Evolutionary conservation across 495 filamentous ascomycete genomes (phyloP).

Genomic region (Saxispiralis lemnorum): DNA sequence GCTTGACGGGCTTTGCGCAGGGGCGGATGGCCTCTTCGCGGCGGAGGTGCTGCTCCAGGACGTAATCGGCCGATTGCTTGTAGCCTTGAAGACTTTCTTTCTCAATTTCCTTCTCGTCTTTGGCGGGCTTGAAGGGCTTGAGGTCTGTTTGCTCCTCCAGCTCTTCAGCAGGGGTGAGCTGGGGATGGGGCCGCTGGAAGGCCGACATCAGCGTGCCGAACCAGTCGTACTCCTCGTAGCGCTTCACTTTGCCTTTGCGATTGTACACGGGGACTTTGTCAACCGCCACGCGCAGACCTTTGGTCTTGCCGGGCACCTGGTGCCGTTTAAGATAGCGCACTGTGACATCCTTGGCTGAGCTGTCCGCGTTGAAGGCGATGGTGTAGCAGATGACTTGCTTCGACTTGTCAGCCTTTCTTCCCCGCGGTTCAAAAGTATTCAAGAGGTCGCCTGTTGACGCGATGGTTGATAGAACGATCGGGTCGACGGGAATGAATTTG

Average conservation of each 20-base stretch:
- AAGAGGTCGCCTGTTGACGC: constrained; percentile 51
- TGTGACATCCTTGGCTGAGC: constrained; percentile 87
- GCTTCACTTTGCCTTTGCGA: constrained; percentile 48
- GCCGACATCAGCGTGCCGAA: constrained; percentile 59
- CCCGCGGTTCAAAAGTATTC: constrained; percentile 66
- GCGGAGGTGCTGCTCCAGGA: constrained; percentile 72
- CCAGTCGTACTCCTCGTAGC: constrained; percentile 65
- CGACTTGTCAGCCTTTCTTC: constrained; percentile 58
- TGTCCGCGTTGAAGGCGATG: constrained; percentile 69
- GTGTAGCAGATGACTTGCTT: constrained; percentile 87
- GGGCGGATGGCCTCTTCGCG: constrained; percentile 79
- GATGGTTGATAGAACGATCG: constrained; percentile 49
- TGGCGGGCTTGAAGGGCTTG: constrained; percentile 45
- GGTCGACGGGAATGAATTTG: constrained; percentile 60
- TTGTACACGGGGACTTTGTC: constrained; percentile 69
- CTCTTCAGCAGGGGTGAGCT: constrained; percentile 53
- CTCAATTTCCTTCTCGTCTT: constrained; percentile 40
- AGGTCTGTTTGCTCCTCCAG: constrained; percentile 62
- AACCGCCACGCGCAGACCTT: constrained; percentile 57
- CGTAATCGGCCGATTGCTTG: constrained; percentile 67
- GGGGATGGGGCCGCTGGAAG: constrained; percentile 43
- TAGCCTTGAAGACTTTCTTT: constrained; percentile 65
- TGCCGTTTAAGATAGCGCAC: constrained; percentile 76
- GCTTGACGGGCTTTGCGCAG: constrained; percentile 49
- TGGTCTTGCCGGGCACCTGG: constrained; percentile 75